Conservation (phyloP, 1,284 basidiomycete genomes). For the Tilletiaria anomala region DNA sequence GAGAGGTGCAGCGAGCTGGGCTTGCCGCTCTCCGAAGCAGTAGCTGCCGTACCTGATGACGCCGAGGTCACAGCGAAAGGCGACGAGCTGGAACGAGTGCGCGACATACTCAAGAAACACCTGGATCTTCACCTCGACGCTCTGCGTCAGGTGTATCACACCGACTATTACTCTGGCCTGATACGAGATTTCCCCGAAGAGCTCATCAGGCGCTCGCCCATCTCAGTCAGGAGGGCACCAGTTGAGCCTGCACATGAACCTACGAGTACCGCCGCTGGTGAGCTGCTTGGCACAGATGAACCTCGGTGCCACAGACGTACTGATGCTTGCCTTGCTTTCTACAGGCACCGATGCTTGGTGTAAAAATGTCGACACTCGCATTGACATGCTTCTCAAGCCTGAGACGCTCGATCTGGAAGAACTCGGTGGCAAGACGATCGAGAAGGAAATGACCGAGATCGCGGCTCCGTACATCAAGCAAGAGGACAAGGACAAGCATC, state of each 20-base stretch:
- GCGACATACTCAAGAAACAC: slow-evolving; percentile 23
- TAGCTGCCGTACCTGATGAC: too few species aligned
- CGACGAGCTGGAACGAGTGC: too few species aligned
- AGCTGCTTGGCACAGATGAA: too few species aligned
- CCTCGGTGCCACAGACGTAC: background rate
- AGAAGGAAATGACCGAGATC: slow-evolving; percentile 1
- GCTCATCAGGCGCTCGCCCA: slow-evolving; percentile 21
- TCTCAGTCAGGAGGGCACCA: too few species aligned
- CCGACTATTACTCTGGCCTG: slow-evolving; percentile 32
- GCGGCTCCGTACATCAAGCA: slow-evolving; percentile 18
- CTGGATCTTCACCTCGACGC: slow-evolving; percentile 31
- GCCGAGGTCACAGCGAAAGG: too few species aligned
- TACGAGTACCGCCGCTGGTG: background rate
- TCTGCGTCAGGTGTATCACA: slow-evolving; percentile 28
- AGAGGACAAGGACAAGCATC: slow-evolving; percentile 26
- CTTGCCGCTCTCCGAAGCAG: too few species aligned
- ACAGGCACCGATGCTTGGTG: slow-evolving; percentile 22
- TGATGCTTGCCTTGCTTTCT: too few species aligned
- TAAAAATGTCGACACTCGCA: slow-evolving; percentile 22
- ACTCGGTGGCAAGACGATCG: slow-evolving; percentile 14
- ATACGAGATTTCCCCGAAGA: slow-evolving; percentile 33
- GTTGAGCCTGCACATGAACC: too few species aligned
- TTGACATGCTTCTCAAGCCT: slow-evolving; percentile 12
- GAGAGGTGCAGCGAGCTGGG: too few species aligned
- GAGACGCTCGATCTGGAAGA: slow-evolving; percentile 13